Percentiles rank a stretch among this genome's conserved stretches.
These are phyloP conservation scores for Colletotrichum navitas DNA, from an alignment of 2,329 filamentous ascomycete species.

Conservation along the genomic window DNA sequence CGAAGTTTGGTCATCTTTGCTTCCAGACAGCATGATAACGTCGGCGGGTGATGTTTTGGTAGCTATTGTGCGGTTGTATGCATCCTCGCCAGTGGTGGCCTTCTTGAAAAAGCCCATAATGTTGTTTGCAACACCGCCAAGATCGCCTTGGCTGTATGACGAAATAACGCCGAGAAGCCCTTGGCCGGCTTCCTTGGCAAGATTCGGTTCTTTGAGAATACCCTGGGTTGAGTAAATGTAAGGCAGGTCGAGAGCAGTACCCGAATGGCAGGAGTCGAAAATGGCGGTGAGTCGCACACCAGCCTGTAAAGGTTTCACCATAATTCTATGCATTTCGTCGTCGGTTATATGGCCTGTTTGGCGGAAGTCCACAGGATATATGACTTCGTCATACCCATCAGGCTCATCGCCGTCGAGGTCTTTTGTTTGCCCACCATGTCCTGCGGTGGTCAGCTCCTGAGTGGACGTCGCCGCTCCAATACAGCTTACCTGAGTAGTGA, in stretches of 20 bases:
- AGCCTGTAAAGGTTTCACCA: conserved; percentile 68
- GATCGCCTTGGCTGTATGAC: conserved; percentile 76
- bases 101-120: conserved; percentile 91
- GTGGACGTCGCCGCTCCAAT: conserved; percentile 19
- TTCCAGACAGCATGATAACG: conserved; percentile 97
- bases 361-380: conserved; percentile 86
- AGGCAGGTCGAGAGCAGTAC: conserved; percentile 74
- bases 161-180: conserved; percentile 71
- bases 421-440: conserved; percentile 85
- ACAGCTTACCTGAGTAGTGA: conserved; percentile 85
- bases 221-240: conserved; percentile 79
- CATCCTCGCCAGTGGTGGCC: conserved; percentile 83
- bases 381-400: conserved; percentile 86
- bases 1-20: conserved; percentile 96
- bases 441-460: conserved; percentile 51
- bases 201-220: conserved; percentile 76
- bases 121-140: conserved; percentile 84
- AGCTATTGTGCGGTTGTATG: conserved; percentile 81
- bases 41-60: conserved; percentile 97
- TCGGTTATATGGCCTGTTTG: conserved; percentile 85
- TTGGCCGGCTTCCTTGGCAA: conserved; percentile 76
- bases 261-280: conserved; percentile 76
- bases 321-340: conserved; percentile 84
- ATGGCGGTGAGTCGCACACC: conserved; percentile 73
- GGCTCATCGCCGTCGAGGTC: conserved; percentile 85